These are phyloP conservation scores for Lobulomyces angularis DNA, from an alignment of 192 early-diverging fungal species.

Conservation along the genomic window DNA sequence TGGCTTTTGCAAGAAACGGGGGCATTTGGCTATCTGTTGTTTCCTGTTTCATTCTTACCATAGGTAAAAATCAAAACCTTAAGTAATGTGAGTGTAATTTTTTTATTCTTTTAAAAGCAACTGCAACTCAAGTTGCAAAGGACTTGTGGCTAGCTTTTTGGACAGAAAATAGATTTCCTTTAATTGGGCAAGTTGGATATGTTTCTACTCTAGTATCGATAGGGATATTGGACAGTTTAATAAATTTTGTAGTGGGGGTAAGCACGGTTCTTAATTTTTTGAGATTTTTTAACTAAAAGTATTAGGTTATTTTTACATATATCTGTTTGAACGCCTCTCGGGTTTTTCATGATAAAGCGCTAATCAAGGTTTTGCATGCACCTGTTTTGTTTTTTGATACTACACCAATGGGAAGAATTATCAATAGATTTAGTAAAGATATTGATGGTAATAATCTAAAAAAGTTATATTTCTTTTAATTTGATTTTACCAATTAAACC, in stretches of 20 bases:
- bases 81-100: too few relatives aligned
- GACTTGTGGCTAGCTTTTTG: conserved; percentile 58
- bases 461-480: too few relatives aligned
- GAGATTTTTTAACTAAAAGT: conserved; percentile 40
- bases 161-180: conserved; percentile 29
- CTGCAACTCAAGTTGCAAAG: conserved; percentile 43
- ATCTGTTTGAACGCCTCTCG: conserved; percentile 46
- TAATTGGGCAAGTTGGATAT: conserved; percentile 24
- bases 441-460: conserved; percentile 47
- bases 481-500: too few relatives aligned
- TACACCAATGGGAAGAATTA: conserved; percentile 63
- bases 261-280: too few relatives aligned
- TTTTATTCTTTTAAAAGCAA: conserved; percentile 34
- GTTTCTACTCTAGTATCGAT: conserved; percentile 62
- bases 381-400: conserved; percentile 68
- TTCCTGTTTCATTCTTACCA: conserved; percentile 21
- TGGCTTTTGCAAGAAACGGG: background rate
- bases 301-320: conserved; percentile 50
- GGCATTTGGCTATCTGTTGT: background rate
- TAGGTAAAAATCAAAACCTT: too few relatives aligned
- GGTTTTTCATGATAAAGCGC: conserved; percentile 54
- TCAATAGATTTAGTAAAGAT: conserved; percentile 60
- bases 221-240: too few relatives aligned
- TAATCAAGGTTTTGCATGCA: conserved; percentile 53
- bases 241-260: too few relatives aligned